Evolutionary conservation across 2,329 filamentous ascomycete species (phyloP).

Genomic region (Fusarium sp.): DNA sequence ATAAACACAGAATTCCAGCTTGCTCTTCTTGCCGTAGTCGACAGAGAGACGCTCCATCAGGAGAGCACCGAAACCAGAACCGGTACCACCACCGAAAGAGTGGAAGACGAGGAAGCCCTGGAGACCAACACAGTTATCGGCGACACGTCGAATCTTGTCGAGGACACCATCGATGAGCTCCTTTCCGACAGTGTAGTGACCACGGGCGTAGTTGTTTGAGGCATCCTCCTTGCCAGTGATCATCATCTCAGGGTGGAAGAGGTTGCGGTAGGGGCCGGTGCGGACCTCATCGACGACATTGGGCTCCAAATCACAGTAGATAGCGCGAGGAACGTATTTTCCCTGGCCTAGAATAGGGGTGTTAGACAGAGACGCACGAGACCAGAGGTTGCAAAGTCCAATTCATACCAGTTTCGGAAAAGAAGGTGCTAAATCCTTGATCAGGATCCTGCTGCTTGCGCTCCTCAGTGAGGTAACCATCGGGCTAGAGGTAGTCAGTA

Average conservation of each 20-base stretch:
- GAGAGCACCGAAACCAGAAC: slow-evolving; percentile 97
- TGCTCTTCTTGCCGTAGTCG: slow-evolving; percentile 99
- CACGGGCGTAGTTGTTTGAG: slow-evolving; percentile 99
- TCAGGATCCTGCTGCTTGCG: slow-evolving; percentile 93
- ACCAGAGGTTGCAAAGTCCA: slow-evolving; percentile 3
- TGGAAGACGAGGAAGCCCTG: slow-evolving; percentile 99
- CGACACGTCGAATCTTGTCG: slow-evolving; percentile 97
- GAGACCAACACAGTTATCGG: slow-evolving; percentile 97
- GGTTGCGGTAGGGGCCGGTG: slow-evolving; percentile 93
- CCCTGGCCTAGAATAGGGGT: slow-evolving; percentile 78
- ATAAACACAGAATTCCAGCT: slow-evolving; percentile 99
- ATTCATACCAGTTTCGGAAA: slow-evolving; percentile 94
- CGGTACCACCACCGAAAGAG: slow-evolving; percentile 99
- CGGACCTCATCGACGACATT: slow-evolving; percentile 99
- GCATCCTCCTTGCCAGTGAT: slow-evolving; percentile 99
- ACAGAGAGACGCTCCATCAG: slow-evolving; percentile 99
- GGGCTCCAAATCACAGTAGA: slow-evolving; percentile 99
- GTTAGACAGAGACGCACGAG: slow-evolving; percentile 37
- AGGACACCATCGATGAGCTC: slow-evolving; percentile 98
- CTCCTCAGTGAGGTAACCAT: slow-evolving; percentile 98
- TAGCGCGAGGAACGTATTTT: slow-evolving; percentile 98
- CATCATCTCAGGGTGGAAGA: slow-evolving; percentile 99
- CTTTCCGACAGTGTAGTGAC: slow-evolving; percentile 99
- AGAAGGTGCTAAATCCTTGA: slow-evolving; percentile 99
- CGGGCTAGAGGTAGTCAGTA: slow-evolving; percentile 73